These are phyloP conservation scores for Saccharomycopsis fermentans DNA, from an alignment of 805 yeast genomes.

Conservation along the genomic window DNA sequence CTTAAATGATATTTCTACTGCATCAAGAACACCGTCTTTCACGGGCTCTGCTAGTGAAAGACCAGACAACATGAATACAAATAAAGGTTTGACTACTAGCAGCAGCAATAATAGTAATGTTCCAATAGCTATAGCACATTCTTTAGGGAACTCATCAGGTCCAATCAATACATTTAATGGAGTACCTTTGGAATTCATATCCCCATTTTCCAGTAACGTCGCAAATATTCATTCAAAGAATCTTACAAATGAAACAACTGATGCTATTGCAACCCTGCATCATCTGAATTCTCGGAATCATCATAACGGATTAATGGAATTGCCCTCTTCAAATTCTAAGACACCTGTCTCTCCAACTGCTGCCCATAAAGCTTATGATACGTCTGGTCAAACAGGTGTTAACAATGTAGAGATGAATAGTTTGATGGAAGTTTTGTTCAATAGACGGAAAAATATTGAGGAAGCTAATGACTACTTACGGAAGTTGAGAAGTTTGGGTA, in stretches of 20 bases:
- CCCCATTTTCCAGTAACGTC: background rate
- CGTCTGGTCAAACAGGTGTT: background rate
- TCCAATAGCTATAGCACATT: background rate
- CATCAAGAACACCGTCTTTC: background rate
- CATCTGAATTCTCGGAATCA: background rate
- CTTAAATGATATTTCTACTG: background rate
- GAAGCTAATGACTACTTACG: conserved; percentile 13
- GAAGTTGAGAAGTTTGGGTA: conserved; percentile 10
- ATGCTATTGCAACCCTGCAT: background rate
- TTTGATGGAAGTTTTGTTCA: conserved; percentile 3
- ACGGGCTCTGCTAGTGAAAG: background rate
- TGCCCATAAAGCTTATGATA: background rate
- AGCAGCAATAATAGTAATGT: background rate
- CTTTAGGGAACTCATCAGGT: background rate
- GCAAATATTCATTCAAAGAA: background rate
- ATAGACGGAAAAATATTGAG: conserved; percentile 12
- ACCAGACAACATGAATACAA: background rate
- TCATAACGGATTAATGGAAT: background rate
- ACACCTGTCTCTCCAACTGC: background rate
- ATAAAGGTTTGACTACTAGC: background rate
- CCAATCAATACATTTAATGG: background rate
- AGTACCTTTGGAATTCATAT: background rate
- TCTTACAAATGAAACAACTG: background rate
- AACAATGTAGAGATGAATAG: conserved; percentile 1
- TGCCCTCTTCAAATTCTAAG: background rate